A percentile compares a stretch with the other conserved stretches of the same genome.
These are phyloP conservation scores for Leavenworthia alabamica DNA, from an alignment of 345 rosid species.

Conservation along the genomic window DNA sequence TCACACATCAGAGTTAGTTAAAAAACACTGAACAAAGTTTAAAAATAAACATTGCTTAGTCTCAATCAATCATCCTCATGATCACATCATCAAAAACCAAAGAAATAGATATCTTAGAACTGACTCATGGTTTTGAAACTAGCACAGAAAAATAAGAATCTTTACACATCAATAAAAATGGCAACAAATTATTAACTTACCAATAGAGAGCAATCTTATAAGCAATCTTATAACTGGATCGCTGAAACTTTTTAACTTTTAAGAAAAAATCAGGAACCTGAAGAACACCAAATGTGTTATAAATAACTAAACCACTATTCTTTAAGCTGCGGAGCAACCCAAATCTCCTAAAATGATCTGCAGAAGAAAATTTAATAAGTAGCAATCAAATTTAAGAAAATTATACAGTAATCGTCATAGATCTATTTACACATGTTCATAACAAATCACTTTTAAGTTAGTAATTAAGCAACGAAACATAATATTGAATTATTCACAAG, in stretches of 20 bases:
- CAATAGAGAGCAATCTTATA: slow-evolving; percentile 32
- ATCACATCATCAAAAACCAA: not conserved
- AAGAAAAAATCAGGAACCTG: not conserved
- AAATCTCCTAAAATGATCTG: slow-evolving; percentile 43
- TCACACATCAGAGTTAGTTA: slow-evolving; percentile 46
- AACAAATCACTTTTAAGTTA: not conserved
- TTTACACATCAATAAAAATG: not conserved
- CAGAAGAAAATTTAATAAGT: slow-evolving; percentile 28
- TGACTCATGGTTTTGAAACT: not conserved
- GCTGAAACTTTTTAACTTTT: slow-evolving; percentile 38
- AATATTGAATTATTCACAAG: not conserved
- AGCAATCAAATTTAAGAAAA: slow-evolving; percentile 2
- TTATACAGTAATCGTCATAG: not conserved
- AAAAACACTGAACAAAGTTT: slow-evolving; percentile 31
- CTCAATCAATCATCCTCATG: no score
- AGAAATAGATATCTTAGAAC: not conserved
- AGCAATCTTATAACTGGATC: slow-evolving; percentile 42
- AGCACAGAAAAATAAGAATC: not conserved
- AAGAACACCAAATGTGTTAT: slow-evolving; percentile 31
- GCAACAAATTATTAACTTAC: slow-evolving; percentile 34
- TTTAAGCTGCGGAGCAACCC: slow-evolving; percentile 25
- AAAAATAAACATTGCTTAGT: no score
- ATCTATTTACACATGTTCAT: not conserved
- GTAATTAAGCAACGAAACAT: not conserved
- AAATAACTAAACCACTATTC: slow-evolving; percentile 25